Evolutionary conservation across 495 filamentous ascomycete species (phyloP).

Genomic region (Baudoinia panamericana): DNA sequence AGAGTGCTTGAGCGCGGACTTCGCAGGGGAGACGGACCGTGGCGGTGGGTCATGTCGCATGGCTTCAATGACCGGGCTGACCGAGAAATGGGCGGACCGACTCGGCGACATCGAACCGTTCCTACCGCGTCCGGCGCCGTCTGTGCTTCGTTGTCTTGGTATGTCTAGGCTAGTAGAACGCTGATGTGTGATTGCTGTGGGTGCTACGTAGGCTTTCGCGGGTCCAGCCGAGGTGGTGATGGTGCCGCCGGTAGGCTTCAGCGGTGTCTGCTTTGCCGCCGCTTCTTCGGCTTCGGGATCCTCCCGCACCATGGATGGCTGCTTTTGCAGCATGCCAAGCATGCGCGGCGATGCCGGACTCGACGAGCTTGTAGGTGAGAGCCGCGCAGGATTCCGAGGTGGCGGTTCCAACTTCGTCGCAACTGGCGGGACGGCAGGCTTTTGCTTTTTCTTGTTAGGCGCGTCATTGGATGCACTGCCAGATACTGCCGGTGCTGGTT

Average conservation of each 20-base stretch:
- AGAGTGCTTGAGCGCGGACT: slow-evolving; percentile 69
- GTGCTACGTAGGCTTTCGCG: slow-evolving; percentile 8
- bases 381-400: slow-evolving; percentile 14
- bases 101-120: slow-evolving; percentile 37
- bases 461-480: slow-evolving; percentile 24
- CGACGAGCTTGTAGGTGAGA: not conserved
- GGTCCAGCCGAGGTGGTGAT: slow-evolving; percentile 7
- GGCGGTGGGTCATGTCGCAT: slow-evolving; percentile 60
- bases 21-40: slow-evolving; percentile 69
- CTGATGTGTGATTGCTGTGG: not conserved
- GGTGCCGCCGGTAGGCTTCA: not conserved
- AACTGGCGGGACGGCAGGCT: slow-evolving; percentile 29
- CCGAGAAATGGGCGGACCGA: slow-evolving; percentile 62
- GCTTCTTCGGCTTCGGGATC: slow-evolving; percentile 40
- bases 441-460: slow-evolving; percentile 41
- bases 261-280: slow-evolving; percentile 4
- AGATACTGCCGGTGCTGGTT: slow-evolving; percentile 12
- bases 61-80: slow-evolving; percentile 40
- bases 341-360: slow-evolving; percentile 11
- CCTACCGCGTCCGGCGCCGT: slow-evolving; percentile 7
- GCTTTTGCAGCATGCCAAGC: slow-evolving; percentile 28
- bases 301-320: slow-evolving; percentile 51
- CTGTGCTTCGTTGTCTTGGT: not conserved
- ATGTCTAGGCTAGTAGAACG: slow-evolving; percentile 16
- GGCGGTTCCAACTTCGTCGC: slow-evolving; percentile 33